Evolutionary conservation across 2,329 filamentous ascomycete genomes (phyloP).

Genomic region (Ophiocordyceps robertsii): DNA sequence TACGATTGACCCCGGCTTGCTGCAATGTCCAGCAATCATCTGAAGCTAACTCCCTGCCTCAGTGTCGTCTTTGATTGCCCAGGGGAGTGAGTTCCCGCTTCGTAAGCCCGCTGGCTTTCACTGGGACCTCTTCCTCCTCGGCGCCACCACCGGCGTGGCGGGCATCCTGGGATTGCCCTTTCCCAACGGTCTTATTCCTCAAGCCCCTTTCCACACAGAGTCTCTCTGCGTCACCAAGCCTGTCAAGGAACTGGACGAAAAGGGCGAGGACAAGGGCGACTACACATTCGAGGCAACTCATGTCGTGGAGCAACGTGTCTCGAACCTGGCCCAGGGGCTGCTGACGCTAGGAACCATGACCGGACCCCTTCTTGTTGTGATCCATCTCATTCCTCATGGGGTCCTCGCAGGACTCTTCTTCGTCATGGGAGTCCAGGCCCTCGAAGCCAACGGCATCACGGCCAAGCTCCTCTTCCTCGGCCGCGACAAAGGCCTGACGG

Average conservation of each 20-base stretch:
- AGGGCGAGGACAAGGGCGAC: slow-evolving; percentile 41
- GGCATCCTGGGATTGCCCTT: slow-evolving; percentile 68
- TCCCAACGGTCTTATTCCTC: slow-evolving; percentile 72
- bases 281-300: slow-evolving; percentile 38
- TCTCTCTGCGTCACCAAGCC: slow-evolving; percentile 59
- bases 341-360: slow-evolving; percentile 70
- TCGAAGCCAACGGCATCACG: slow-evolving; percentile 66
- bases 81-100: slow-evolving; percentile 71
- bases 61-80: slow-evolving; percentile 73
- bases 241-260: slow-evolving; percentile 38
- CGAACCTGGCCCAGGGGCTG: slow-evolving; percentile 65
- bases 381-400: slow-evolving; percentile 67
- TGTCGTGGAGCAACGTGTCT: slow-evolving; percentile 67
- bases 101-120: slow-evolving; percentile 73
- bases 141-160: slow-evolving; percentile 61
- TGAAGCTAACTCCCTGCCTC: not conserved
- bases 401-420: slow-evolving; percentile 75
- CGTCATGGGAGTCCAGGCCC: slow-evolving; percentile 69
- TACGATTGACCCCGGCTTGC: slow-evolving; percentile 18
- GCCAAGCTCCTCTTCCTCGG: slow-evolving; percentile 58
- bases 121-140: slow-evolving; percentile 74
- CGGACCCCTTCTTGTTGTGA: slow-evolving; percentile 56
- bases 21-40: not conserved
- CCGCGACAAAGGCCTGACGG: slow-evolving; percentile 50
- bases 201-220: slow-evolving; percentile 71